These are phyloP conservation scores for Sugiyamaella lignohabitans DNA, from an alignment of 805 yeast species.

Conservation along the genomic window DNA sequence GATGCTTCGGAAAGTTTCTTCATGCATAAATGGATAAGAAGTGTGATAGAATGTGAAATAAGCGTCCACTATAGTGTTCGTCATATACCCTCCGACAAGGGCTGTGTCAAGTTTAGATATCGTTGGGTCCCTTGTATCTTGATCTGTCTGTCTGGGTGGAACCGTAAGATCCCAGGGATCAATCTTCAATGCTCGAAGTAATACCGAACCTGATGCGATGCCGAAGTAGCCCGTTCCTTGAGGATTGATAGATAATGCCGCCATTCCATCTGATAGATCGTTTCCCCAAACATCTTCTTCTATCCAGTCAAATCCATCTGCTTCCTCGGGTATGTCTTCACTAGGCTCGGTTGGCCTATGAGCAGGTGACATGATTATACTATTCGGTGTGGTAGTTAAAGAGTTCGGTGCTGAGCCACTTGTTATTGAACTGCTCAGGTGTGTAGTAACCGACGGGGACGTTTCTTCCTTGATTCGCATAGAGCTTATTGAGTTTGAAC, in stretches of 20 bases:
- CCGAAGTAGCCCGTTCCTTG: constrained; percentile 62
- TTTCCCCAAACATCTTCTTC: constrained; percentile 39
- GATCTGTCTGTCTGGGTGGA: constrained; percentile 2
- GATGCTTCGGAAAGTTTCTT: constrained; percentile 45
- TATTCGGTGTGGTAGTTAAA: neutral
- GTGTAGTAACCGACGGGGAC: neutral
- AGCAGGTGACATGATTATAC: constrained; percentile 7
- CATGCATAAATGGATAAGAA: constrained; percentile 54
- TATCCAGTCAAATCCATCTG: constrained; percentile 55
- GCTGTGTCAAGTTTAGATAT: neutral
- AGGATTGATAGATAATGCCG: constrained; percentile 45
- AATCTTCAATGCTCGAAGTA: constrained; percentile 43
- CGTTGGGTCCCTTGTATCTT: neutral
- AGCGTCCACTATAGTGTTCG: constrained; percentile 38
- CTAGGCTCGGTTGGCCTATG: constrained; percentile 26
- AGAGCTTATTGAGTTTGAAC: neutral
- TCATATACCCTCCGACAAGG: constrained; percentile 6
- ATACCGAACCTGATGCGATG: constrained; percentile 52
- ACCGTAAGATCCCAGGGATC: constrained; percentile 25
- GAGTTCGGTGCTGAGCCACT: neutral
- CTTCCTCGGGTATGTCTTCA: constrained; percentile 38
- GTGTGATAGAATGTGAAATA: constrained; percentile 57
- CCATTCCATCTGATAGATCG: constrained; percentile 52
- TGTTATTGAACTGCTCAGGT: neutral
- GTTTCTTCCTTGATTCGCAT: constrained; percentile 4